phyloP scores from a whole-genome alignment of 2,329 filamentous ascomycete species.

The Allantophomopsis lycopodina region DNA sequence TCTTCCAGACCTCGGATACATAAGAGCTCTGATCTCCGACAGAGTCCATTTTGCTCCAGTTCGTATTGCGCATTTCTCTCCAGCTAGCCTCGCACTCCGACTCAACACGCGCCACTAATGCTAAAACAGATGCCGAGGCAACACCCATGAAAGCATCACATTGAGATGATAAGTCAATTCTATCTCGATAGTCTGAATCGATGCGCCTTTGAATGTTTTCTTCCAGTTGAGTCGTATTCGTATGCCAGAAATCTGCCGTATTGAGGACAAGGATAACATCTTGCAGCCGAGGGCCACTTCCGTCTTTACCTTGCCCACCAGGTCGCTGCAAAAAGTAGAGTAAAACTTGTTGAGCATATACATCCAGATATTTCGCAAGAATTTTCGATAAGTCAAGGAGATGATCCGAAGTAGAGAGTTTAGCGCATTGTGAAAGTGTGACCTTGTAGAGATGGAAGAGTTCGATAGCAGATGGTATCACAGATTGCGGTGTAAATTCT shows the following conservation, averaged over 20 bases:
- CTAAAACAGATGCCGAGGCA: slow-evolving; percentile 72
- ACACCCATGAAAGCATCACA: slow-evolving; percentile 93
- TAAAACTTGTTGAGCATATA: slow-evolving; percentile 88
- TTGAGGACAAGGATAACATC: slow-evolving; percentile 82
- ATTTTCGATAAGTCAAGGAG: slow-evolving; percentile 74
- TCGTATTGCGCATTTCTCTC: slow-evolving; percentile 94
- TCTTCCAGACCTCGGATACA: slow-evolving; percentile 65
- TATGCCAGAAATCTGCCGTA: slow-evolving; percentile 94
- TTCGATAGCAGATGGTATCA: slow-evolving; percentile 89
- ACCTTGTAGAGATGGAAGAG: slow-evolving; percentile 95
- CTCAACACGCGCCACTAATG: slow-evolving; percentile 75
- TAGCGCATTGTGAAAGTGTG: slow-evolving; percentile 86
- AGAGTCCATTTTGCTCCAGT: slow-evolving; percentile 86
- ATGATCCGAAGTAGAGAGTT: slow-evolving; percentile 81
- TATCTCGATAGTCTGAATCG: slow-evolving; percentile 59
- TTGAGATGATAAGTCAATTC: slow-evolving; percentile 82
- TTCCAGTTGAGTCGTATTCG: slow-evolving; percentile 83
- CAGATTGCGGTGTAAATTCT: slow-evolving; percentile 80
- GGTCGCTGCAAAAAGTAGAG: slow-evolving; percentile 47
- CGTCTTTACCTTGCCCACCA: slow-evolving; percentile 31
- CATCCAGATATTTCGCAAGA: slow-evolving; percentile 85
- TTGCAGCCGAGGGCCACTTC: slow-evolving; percentile 44
- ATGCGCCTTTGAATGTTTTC: slow-evolving; percentile 89
- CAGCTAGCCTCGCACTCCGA: slow-evolving; percentile 72
- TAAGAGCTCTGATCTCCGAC: slow-evolving; percentile 92